phyloP scores from a whole-genome alignment of 2,329 filamentous ascomycete genomes.

The Didymella arachidicola region DNA sequence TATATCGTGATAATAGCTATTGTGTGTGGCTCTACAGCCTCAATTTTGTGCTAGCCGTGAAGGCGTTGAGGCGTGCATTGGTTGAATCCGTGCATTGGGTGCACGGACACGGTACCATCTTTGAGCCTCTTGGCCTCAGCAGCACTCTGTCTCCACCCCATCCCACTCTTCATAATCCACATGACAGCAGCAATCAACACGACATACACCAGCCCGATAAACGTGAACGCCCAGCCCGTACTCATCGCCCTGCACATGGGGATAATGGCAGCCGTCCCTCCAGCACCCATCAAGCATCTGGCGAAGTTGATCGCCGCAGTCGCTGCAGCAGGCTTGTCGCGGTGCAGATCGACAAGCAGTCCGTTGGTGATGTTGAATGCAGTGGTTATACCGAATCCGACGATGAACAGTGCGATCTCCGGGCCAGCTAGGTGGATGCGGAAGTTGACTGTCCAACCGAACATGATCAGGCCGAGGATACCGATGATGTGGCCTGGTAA shows the following conservation, averaged over 20 bases:
- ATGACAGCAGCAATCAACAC: conserved; percentile 36
- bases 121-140: conserved; percentile 29
- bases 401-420: conserved; percentile 60
- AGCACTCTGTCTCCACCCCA: conserved; percentile 40
- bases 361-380: conserved; percentile 55
- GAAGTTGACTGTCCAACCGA: conserved; percentile 54
- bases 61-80: too few relatives aligned
- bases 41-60: too few relatives aligned
- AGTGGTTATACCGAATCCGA: conserved; percentile 65
- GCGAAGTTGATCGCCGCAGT: conserved; percentile 51
- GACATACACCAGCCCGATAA: conserved; percentile 45
- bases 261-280: conserved; percentile 49
- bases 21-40: too few relatives aligned
- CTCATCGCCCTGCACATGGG: conserved; percentile 55
- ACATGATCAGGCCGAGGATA: conserved; percentile 47
- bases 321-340: conserved; percentile 50
- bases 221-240: conserved; percentile 57
- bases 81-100: too few relatives aligned
- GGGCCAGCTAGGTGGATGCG: conserved; percentile 52
- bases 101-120: not conserved
- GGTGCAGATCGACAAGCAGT: conserved; percentile 55
- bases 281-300: conserved; percentile 50
- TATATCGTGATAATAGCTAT: too few relatives aligned
- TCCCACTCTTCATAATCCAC: conserved; percentile 43
- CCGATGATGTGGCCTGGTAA: conserved; percentile 48